phyloP scores from a whole-genome alignment of 73 alveolate species.

The Paramecium pentaurelia region DNA sequence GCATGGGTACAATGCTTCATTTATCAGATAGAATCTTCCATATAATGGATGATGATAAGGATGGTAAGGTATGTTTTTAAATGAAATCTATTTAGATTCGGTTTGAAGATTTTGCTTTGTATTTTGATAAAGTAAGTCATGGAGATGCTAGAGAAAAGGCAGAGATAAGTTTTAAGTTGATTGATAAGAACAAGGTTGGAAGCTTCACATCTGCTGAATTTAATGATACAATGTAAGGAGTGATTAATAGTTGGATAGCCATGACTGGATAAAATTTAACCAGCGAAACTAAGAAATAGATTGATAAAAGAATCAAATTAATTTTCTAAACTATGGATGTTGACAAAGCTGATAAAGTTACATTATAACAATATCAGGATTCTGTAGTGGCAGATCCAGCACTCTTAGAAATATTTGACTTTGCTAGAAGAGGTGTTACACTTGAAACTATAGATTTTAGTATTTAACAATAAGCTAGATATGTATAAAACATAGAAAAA shows the following conservation, averaged over 20 bases:
- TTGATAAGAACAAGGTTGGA: neutral
- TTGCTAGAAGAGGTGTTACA: slow-evolving; percentile 16
- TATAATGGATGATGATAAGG: slow-evolving; percentile 54
- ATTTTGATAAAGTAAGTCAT: slow-evolving; percentile 20
- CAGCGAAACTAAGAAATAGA: neutral
- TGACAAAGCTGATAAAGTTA: slow-evolving; percentile 35
- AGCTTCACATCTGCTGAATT: slow-evolving; percentile 4
- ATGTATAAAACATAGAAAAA: neutral
- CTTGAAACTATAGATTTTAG: neutral
- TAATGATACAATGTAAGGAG: slow-evolving; percentile 34
- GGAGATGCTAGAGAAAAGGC: slow-evolving; percentile 44
- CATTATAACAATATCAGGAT: slow-evolving; percentile 28
- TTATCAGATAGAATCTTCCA: slow-evolving; percentile 57
- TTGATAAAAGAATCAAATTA: slow-evolving; percentile 3
- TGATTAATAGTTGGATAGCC: slow-evolving; percentile 31
- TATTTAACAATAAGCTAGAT: neutral
- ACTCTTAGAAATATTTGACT: slow-evolving; percentile 34
- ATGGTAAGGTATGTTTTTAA: slow-evolving; percentile 48
- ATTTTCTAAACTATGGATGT: slow-evolving; percentile 36
- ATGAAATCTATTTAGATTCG: neutral
- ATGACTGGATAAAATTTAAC: slow-evolving; percentile 39
- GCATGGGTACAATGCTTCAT: slow-evolving; percentile 52
- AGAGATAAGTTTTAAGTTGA: slow-evolving; percentile 33
- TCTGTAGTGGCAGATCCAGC: neutral
- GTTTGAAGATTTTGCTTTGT: slow-evolving; percentile 20